These are phyloP conservation scores for Naganishia vaughanmartiniae DNA, from an alignment of 768 basidiomycete species.

Conservation along the genomic window DNA sequence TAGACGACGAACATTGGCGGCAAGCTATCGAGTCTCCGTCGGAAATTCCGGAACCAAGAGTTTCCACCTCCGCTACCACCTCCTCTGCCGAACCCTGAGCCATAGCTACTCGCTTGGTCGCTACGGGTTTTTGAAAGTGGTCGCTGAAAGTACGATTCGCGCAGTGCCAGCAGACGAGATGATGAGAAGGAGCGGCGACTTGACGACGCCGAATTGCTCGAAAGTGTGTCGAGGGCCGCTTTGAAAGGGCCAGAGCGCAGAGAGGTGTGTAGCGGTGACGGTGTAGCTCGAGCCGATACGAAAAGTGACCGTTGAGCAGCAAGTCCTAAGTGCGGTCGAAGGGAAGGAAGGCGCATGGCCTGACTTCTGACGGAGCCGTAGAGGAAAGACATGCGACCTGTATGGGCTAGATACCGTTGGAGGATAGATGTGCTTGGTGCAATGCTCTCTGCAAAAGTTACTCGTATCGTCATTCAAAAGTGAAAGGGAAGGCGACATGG, in stretches of 20 bases:
- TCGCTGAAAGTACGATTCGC: slow-evolving; percentile 30
- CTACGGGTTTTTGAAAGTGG: background rate
- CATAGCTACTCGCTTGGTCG: slow-evolving; percentile 1
- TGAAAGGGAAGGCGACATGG: too few species aligned
- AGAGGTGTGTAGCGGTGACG: background rate
- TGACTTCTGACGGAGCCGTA: background rate
- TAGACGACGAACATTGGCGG: slow-evolving; percentile 42
- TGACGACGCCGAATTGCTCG: background rate
- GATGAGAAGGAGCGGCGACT: slow-evolving; percentile 10
- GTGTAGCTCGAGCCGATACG: background rate
- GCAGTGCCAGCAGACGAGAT: background rate
- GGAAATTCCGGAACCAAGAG: slow-evolving; percentile 35
- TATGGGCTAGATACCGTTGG: too few species aligned
- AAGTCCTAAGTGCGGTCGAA: background rate
- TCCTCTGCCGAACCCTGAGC: slow-evolving; percentile 10
- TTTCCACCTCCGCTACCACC: slow-evolving; percentile 34
- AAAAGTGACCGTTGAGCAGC: background rate
- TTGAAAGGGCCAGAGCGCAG: background rate
- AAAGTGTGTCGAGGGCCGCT: background rate
- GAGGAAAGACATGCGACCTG: background rate
- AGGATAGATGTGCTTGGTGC: too few species aligned
- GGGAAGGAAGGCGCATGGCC: slow-evolving; percentile 3
- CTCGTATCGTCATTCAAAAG: too few species aligned
- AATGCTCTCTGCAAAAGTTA: too few species aligned
- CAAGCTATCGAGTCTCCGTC: slow-evolving; percentile 40